Conservation (phyloP, 2,329 filamentous ascomycete species). For the Aspergillus cejpii region DNA sequence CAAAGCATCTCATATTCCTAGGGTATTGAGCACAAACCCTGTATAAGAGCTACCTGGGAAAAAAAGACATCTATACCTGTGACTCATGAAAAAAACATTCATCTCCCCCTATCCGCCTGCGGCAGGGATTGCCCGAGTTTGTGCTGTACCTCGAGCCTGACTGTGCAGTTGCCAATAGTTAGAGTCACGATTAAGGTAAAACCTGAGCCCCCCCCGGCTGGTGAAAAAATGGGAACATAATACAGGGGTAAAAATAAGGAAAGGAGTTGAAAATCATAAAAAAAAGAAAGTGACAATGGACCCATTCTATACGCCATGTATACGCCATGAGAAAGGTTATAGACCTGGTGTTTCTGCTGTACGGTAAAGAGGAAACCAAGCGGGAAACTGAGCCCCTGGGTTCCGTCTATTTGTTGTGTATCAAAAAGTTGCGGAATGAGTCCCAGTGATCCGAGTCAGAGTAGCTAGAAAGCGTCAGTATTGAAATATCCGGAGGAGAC, state of each 20-base stretch:
- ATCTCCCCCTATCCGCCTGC: conserved; percentile 14
- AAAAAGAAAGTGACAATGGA: conserved; percentile 7
- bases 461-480: conserved; percentile 44
- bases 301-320: conserved; percentile 19
- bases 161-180: neutral
- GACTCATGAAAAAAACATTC: neutral
- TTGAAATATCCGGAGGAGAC: neutral
- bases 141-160: neutral
- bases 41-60: too few relatives aligned
- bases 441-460: conserved; percentile 85
- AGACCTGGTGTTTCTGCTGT: neutral
- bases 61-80: conserved; percentile 3
- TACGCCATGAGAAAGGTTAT: conserved; percentile 11
- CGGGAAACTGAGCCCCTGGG: neutral
- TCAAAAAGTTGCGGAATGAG: conserved; percentile 71
- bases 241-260: conserved; percentile 12
- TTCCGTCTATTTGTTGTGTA: conserved; percentile 64
- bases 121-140: conserved; percentile 4
- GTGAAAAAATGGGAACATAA: conserved; percentile 7
- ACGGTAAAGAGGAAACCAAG: neutral
- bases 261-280: too few relatives aligned
- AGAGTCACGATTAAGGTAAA: neutral
- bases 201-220: conserved; percentile 1
- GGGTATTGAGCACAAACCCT: too few relatives aligned
- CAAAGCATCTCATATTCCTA: too few relatives aligned